A percentile compares a stretch with the other conserved stretches of the same genome.
Evolutionary conservation across 2,329 filamentous ascomycete genomes (phyloP).

Genomic region (Xylaria sp.): DNA sequence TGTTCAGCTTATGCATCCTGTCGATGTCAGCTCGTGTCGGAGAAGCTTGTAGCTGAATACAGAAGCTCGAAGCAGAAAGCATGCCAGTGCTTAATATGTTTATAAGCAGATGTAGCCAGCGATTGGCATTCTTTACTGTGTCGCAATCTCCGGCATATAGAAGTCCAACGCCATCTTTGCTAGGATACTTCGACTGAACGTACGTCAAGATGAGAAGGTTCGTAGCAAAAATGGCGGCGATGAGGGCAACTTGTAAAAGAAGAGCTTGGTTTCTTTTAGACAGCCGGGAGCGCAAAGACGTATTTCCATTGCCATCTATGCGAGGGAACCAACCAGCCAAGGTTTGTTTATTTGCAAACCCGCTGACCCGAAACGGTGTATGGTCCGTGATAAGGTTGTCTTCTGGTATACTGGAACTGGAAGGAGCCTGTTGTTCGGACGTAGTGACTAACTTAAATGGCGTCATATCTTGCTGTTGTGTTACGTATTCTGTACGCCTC

Average conservation of each 20-base stretch:
- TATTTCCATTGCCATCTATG: slow-evolving; percentile 36
- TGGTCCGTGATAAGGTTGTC: too few species aligned
- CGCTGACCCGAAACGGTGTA: slow-evolving; percentile 15
- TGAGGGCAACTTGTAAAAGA: slow-evolving; percentile 37
- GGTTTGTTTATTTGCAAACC: slow-evolving; percentile 23
- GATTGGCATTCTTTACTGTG: slow-evolving; percentile 26
- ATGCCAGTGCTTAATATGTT: slow-evolving; percentile 34
- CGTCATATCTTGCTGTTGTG: neutral
- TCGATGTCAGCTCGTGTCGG: slow-evolving; percentile 36
- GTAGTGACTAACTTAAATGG: neutral
- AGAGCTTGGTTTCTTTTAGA: slow-evolving; percentile 37
- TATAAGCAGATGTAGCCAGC: slow-evolving; percentile 33
- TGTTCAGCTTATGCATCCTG: slow-evolving; percentile 20
- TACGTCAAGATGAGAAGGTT: slow-evolving; percentile 31
- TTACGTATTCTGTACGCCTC: too few species aligned
- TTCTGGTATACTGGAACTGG: too few species aligned
- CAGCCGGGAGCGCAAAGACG: slow-evolving; percentile 23
- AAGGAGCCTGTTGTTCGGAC: neutral
- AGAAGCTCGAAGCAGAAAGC: slow-evolving; percentile 36
- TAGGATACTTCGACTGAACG: slow-evolving; percentile 20
- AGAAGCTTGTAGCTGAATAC: slow-evolving; percentile 37
- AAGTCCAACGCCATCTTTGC: slow-evolving; percentile 16
- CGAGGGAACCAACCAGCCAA: slow-evolving; percentile 33
- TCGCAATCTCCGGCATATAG: slow-evolving; percentile 35
- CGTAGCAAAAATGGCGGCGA: slow-evolving; percentile 23